Evolutionary conservation across 192 early-diverging fungal genomes (phyloP), one percentile per base, ranked within the genome.

Genomic region (Thamnidium elegans): DNA sequence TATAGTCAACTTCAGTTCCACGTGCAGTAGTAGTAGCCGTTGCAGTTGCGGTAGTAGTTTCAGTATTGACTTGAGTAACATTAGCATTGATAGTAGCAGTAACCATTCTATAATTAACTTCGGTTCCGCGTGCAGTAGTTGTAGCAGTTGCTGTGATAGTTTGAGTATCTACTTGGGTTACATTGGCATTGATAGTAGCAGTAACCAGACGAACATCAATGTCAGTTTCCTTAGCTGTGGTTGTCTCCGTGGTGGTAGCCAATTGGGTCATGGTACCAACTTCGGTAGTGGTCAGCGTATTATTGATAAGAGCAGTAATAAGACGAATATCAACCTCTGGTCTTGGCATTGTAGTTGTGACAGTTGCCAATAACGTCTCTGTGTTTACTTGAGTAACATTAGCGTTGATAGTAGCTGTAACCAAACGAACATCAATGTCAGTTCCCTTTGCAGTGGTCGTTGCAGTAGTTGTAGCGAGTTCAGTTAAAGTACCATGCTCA

Each of bases 1-100:
- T 39, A 10, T 9, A 6, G 9, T 10, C 9, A 39, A 39, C 36
- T 6, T 39, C 36, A 3, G 36, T 39, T 39, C 9, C 36, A 39
- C 36, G n/a, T 7, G n/a, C 15, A 13, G 17, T 9, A 0, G 54
- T 55, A 17, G 17, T 34, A 17, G 54, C 31, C 2, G 26, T 26
- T 26, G 26, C 26, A 2, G 54, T 17, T 3, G 17, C 17, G 1
- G n/a, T 32, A 7, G 26, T 23, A 17, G 54, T 32, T 3, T 32
- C 54, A 9, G 34, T 55, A 0, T 55, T 32, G 7, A 30, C 34
- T 36, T 34, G 14, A 4, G 54, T 55, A 3, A n/a, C 17, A 17
- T 55, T 34, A 55, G 34, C 54, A n/a, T 30, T 32, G 34, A 55
- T 32, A 55, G 54, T 55, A 34, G 31, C 3, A 14, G 54, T 50